Percentiles rank a stretch among this genome's conserved stretches.
Evolutionary conservation across 306 rosid species (phyloP).

Genomic region (Sicyos baderoa): DNA sequence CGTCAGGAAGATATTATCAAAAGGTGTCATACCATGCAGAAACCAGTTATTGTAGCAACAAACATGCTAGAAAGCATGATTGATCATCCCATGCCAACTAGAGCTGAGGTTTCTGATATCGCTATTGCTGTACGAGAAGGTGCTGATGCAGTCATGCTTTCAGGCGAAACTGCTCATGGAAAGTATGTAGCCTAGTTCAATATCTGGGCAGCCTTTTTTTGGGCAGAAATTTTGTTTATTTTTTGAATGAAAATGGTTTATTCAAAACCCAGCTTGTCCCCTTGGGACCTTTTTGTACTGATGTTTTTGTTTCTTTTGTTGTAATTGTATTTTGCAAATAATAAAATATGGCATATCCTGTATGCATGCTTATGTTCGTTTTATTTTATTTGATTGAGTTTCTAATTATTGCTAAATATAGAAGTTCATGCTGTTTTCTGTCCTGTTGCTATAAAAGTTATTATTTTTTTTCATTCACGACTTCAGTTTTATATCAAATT

Average conservation of each 20-base stretch:
- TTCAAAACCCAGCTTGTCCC: neutral
- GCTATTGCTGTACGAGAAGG: constrained; percentile 93
- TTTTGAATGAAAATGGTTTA: neutral
- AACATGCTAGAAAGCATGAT: constrained; percentile 99
- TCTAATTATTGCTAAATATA: neutral
- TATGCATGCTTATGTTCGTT: neutral
- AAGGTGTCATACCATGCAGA: constrained; percentile 72
- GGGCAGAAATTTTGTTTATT: neutral
- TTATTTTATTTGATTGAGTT: neutral
- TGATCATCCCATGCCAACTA: constrained; percentile 86
- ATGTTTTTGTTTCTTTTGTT: constrained; percentile 6
- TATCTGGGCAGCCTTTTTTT: neutral
- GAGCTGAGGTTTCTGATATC: constrained; percentile 96
- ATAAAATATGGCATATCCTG: neutral
- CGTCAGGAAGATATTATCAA: constrained; percentile 75
- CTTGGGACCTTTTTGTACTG: neutral
- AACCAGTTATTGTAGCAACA: constrained; percentile 95
- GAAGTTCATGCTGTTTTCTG: constrained; percentile 14
- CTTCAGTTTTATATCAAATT: constrained; percentile 12
- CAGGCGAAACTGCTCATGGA: constrained; percentile 99
- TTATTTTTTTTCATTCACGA: neutral
- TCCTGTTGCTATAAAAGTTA: neutral
- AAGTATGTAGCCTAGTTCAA: constrained; percentile 49
- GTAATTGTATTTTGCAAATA: neutral
- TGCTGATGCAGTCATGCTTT: constrained; percentile 94